Evolutionary conservation across 768 basidiomycete genomes (phyloP), one percentile per base, ranked within the genome.

Genomic region (Trichaptum fuscoviolaceum): DNA sequence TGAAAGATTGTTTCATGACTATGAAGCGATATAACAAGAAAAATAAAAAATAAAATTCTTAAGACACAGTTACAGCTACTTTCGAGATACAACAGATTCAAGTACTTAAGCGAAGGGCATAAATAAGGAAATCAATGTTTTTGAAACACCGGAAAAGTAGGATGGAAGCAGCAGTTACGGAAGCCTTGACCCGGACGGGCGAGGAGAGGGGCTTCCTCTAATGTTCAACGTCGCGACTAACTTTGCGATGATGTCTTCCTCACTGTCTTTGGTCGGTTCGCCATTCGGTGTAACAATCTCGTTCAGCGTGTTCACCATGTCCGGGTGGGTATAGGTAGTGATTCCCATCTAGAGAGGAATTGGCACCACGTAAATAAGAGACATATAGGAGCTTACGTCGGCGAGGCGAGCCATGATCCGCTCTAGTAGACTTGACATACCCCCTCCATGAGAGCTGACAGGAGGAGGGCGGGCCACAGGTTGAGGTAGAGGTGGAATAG

Each of bases 331-430:
- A 61, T 77, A 77, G 65, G 86, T 81, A 12, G 85, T 86, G 69
- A 91, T 90, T n/a, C 90, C 90, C 90, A 91, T 91, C 90, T 91
- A 60, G 57, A 17, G 25, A 58, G 71, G 27, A 66, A 24, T 71
- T 23, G 72, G 71, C 52, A 23, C 27, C 30, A 30, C 20, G n/a
- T 12, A 59, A 62, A 26, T 30, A 65, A 57, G 12, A 58, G 62
- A 64, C 36, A 59, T 42, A 42, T 66, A 63, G 35, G 10, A 25
- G 82, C 86, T 63, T 74, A 91, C 89, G 72, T 89, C 90, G 64
- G 83, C 83, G 18, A 92, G 78, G 24, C 59, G 59, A 34, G 59
- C 59, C 25, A 61, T 61, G 25, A 61, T 34, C 23, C 59, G 70
- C 85, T 83, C 70, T 75, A 84, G 65, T 79, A 81, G 69, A 91